Base-by-base conservation (phyloP, 805 yeast genomes). In the Lipomyces sp. region DNA sequence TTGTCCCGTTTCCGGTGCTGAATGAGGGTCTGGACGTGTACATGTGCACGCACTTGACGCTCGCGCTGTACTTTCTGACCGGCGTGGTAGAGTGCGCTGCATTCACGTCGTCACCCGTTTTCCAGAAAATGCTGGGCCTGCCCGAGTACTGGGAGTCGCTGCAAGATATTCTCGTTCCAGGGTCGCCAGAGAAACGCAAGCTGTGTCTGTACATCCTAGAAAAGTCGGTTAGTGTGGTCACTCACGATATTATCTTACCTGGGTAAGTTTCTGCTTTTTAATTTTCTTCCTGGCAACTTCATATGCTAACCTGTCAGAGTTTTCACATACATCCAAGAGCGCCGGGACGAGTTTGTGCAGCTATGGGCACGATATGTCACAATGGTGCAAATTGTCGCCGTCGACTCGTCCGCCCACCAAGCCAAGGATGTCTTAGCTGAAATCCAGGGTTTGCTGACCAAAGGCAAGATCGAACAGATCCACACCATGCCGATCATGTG, bases 401-500 rank as follows among this genome's bases (percentile, higher is more conserved):
- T 89, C 35, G 96, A 89, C 64, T 81, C 96, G 0, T 85, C 96
- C 0, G 68, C 86, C 60, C 89, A 90, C 60, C 96, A 90, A 66
- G 81, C 90, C 0, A 44, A 32, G 23, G 24, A 41, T 14, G 18
- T 53, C 24, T 19, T 42, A 19, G 6, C 42, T 8, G 56, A 47
- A 14, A 28, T 49, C 16, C 40, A 29, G 6, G 23, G 1, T 34
- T 45, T 32, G 29, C 49, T 31, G 13, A 8, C 13, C 44, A 44
- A 10, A 39, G 45, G 21, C 5, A 50, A 8, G 16, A 14, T 37
- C 6, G 18, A 5, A 11, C 7, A 38, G 2, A 37, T 31, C 16
- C 38, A 35, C 22, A 8, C 34, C n/a, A 43, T 53, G 13, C 49
- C 55, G 18, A 8, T 29, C 16, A n/a, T 46, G 24, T 53, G 58